Evolutionary conservation across 2,329 filamentous ascomycete genomes (phyloP).

Genomic region (Fusarium mexicanum): DNA sequence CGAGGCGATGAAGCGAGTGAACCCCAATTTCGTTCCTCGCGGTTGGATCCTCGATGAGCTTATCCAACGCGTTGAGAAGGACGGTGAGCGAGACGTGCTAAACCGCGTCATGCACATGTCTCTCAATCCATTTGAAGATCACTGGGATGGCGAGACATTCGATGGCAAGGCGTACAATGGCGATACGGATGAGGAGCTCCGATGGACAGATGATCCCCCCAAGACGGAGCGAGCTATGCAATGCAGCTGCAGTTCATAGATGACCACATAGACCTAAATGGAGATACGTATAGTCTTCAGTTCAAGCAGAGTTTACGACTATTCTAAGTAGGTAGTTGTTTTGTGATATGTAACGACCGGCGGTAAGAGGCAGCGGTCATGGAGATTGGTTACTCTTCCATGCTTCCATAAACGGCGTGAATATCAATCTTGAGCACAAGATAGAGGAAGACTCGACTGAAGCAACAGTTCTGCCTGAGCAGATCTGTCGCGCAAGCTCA

Average conservation of each 20-base stretch:
- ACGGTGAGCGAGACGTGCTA: slow-evolving; percentile 82
- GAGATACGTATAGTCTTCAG: background rate
- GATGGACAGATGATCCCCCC: slow-evolving; percentile 89
- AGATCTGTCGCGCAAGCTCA: slow-evolving; percentile 64
- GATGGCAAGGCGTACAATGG: slow-evolving; percentile 62
- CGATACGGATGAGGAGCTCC: slow-evolving; percentile 77
- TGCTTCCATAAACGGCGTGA: slow-evolving; percentile 79
- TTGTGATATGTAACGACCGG: slow-evolving; percentile 71
- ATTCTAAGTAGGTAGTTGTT: background rate
- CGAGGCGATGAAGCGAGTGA: slow-evolving; percentile 81
- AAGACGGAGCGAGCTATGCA: slow-evolving; percentile 82
- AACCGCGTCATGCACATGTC: slow-evolving; percentile 83
- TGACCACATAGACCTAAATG: background rate
- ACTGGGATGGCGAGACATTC: slow-evolving; percentile 67
- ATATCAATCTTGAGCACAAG: slow-evolving; percentile 72
- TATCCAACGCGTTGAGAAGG: slow-evolving; percentile 87
- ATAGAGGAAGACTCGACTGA: slow-evolving; percentile 76
- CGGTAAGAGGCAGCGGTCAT: slow-evolving; percentile 77
- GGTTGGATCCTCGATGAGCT: slow-evolving; percentile 95
- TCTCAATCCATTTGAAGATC: slow-evolving; percentile 83
- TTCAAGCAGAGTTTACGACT: slow-evolving; percentile 16
- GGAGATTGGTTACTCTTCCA: slow-evolving; percentile 67
- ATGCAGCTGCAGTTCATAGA: slow-evolving; percentile 91
- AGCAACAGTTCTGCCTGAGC: slow-evolving; percentile 51
- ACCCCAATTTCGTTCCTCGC: slow-evolving; percentile 91